These are phyloP conservation scores for Hyaloperonospora arabidopsidis DNA, from an alignment of 352 stramenopile species.

Conservation along the genomic window DNA sequence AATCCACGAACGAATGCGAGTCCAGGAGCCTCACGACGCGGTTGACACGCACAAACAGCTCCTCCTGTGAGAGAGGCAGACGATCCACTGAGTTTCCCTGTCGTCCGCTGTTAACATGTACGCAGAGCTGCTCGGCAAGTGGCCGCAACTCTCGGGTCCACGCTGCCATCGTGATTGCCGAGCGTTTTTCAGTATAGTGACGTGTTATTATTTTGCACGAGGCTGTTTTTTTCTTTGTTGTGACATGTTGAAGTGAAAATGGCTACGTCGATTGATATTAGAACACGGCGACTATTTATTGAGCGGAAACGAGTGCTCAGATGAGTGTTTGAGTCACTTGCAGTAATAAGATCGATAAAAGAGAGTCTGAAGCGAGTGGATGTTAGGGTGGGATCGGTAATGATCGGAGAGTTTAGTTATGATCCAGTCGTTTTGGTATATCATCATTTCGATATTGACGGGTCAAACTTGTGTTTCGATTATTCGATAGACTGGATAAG, in stretches of 20 bases:
- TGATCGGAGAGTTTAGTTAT: no score
- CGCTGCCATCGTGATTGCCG: slow-evolving; percentile 8
- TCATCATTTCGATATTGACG: no score
- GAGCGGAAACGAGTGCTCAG: no score
- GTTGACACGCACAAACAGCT: slow-evolving; percentile 34
- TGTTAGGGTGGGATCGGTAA: no score
- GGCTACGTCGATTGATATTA: no score
- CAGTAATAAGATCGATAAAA: no score
- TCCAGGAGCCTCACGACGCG: slow-evolving; percentile 46
- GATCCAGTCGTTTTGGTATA: no score
- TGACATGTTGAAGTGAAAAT: slow-evolving; percentile 20
- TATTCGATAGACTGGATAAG: no score
- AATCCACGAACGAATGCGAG: slow-evolving; percentile 42
- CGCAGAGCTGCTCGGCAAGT: slow-evolving; percentile 42
- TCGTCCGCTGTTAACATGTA: slow-evolving; percentile 9
- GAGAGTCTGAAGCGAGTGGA: no score
- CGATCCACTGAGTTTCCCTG: neutral
- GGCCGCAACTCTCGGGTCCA: slow-evolving; percentile 63
- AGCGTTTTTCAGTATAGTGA: slow-evolving; percentile 7
- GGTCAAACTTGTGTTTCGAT: no score
- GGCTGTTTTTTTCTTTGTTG: slow-evolving; percentile 3
- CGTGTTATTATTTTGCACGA: neutral
- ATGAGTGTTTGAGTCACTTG: no score
- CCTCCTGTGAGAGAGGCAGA: slow-evolving; percentile 14
- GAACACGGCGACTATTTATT: no score